phyloP scores from a whole-genome alignment of 2,329 filamentous ascomycete genomes.

The Nectriaceae sp. region DNA sequence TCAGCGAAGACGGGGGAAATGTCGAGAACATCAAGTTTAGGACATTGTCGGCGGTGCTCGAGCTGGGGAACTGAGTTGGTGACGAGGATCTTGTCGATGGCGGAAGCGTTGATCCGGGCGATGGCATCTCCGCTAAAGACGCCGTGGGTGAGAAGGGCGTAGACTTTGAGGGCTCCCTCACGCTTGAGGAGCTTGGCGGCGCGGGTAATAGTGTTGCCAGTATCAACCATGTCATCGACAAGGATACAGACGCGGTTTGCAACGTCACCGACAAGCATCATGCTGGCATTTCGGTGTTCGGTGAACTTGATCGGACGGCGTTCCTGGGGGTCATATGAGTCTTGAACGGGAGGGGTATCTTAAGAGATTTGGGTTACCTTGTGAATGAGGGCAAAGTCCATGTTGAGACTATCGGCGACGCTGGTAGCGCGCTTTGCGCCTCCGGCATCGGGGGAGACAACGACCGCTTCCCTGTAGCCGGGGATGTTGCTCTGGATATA shows the following conservation, averaged over 20 bases:
- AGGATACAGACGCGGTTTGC: conserved; percentile 81
- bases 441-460: conserved; percentile 95
- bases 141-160: conserved; percentile 91
- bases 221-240: conserved; percentile 93
- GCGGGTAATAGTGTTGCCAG: conserved; percentile 94
- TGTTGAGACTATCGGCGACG: conserved; percentile 88
- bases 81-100: conserved; percentile 89
- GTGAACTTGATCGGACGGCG: conserved; percentile 85
- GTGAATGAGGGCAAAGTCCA: conserved; percentile 97
- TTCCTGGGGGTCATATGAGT: conserved; percentile 59
- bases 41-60: conserved; percentile 75
- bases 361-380: conserved; percentile 59
- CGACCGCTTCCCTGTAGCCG: conserved; percentile 81
- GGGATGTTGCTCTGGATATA: conserved; percentile 81
- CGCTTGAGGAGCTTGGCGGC: conserved; percentile 97
- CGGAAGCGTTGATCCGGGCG: conserved; percentile 88
- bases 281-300: conserved; percentile 87
- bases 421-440: conserved; percentile 95
- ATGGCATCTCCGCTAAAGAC: conserved; percentile 95
- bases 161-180: conserved; percentile 88
- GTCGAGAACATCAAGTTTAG: conserved; percentile 90
- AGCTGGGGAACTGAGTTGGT: conserved; percentile 93
- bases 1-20: conserved; percentile 90
- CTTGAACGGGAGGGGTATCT: conserved; percentile 33
- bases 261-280: conserved; percentile 94